Evolutionary conservation across 768 basidiomycete genomes (phyloP).

Genomic region (Tubosaeta sp.): DNA sequence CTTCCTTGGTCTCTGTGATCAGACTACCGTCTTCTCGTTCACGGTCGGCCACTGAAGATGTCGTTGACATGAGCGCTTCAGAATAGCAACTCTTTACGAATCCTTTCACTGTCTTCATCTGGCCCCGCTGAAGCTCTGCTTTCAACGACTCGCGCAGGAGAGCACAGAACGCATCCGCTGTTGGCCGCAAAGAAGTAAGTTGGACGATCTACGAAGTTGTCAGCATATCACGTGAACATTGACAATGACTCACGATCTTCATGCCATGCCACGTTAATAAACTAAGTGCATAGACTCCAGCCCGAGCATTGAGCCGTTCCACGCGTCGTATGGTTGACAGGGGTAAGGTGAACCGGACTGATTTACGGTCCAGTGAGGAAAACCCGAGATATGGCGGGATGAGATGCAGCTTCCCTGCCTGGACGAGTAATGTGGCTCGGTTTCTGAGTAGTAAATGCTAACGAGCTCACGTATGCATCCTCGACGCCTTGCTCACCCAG

Average conservation of each 20-base stretch:
- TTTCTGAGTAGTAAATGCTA: background rate
- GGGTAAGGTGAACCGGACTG: constrained; percentile 87
- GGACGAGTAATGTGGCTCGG: background rate
- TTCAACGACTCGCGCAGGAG: constrained; percentile 87
- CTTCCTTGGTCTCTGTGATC: constrained; percentile 50
- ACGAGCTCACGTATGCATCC: constrained; percentile 81
- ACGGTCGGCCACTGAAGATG: constrained; percentile 53
- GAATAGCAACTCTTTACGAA: constrained; percentile 95
- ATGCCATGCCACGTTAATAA: constrained; percentile 91
- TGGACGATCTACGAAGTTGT: constrained; percentile 67
- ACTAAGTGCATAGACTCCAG: constrained; percentile 95
- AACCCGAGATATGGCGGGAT: constrained; percentile 90
- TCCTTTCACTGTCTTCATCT: constrained; percentile 89
- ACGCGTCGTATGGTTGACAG: constrained; percentile 90
- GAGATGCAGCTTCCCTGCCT: constrained; percentile 90
- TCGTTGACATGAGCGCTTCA: constrained; percentile 70
- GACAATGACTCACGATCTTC: constrained; percentile 62
- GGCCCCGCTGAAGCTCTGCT: constrained; percentile 80
- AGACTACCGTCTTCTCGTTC: constrained; percentile 69
- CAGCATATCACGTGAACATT: constrained; percentile 1
- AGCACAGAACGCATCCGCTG: constrained; percentile 89
- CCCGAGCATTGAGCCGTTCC: constrained; percentile 87
- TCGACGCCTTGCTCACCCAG: constrained; percentile 75
- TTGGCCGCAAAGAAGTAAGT: constrained; percentile 87
- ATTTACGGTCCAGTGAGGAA: constrained; percentile 85